Percentiles rank a stretch among this genome's conserved stretches.
Conservation (phyloP, 208 protist species). For the Trypanosoma avium region DNA sequence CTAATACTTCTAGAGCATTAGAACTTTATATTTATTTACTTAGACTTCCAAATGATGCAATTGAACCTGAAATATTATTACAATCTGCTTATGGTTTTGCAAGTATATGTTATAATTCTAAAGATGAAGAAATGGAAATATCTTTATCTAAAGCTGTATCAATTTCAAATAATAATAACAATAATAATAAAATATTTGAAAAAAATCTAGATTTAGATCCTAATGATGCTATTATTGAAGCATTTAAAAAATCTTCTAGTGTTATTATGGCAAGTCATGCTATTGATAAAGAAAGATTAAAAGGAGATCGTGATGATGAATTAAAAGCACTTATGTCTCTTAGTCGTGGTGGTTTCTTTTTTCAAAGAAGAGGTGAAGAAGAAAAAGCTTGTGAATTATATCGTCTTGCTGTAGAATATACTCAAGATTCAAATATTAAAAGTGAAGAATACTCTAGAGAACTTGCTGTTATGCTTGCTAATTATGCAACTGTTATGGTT, state of each 20-base stretch:
- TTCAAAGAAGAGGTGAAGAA: constrained; percentile 63
- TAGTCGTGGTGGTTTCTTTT: constrained; percentile 82
- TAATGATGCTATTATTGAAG: constrained; percentile 16
- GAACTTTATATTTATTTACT: constrained; percentile 68
- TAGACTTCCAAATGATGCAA: constrained; percentile 51
- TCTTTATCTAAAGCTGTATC: constrained; percentile 6
- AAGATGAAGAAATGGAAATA: constrained; percentile 24
- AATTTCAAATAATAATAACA: not conserved
- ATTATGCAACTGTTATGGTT: constrained; percentile 69
- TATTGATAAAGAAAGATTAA: constrained; percentile 14
- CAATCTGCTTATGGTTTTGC: constrained; percentile 58
- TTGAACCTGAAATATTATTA: constrained; percentile 42
- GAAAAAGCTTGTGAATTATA: constrained; percentile 72
- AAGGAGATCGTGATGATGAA: constrained; percentile 21
- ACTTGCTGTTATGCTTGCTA: constrained; percentile 68
- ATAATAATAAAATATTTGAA: not conserved
- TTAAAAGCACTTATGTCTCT: constrained; percentile 70
- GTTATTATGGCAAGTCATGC: constrained; percentile 25
- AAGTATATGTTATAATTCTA: constrained; percentile 42
- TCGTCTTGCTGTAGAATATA: constrained; percentile 46
- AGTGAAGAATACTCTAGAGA: constrained; percentile 50
- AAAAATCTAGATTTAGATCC: not conserved
- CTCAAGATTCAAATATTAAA: constrained; percentile 22
- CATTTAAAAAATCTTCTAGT: constrained; percentile 26
- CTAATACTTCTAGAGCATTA: constrained; percentile 49